Base-by-base conservation (phyloP, 352 stramenopile genomes). In the Thraustochytrium striatum region DNA sequence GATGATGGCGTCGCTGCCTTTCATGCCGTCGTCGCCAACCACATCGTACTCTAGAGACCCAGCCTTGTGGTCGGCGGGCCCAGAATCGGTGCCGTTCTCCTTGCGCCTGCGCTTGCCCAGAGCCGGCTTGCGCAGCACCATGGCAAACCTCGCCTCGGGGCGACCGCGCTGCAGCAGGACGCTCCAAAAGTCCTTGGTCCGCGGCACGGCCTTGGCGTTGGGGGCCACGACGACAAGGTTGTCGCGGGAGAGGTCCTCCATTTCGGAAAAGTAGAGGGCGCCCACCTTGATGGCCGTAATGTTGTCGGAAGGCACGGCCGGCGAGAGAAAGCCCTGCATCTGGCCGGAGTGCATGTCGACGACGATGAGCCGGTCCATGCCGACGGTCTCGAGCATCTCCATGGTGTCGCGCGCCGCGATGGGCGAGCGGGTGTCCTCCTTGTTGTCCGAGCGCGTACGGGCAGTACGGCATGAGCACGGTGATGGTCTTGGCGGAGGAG, bases 31-130 rank as follows among this genome's bases (percentile, higher is more conserved):
- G 57, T 96, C 96, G 81, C 97, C 95, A 44, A 96, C 96, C 32
- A 99, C 95, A 16, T 99, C 88, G 85, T 99, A 94, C 95, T 99
- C 99, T 69, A 90, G 88, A 85, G 98, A 93, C 59, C 98, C 97
- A 83, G 96, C 90, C 82, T 95, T 95, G 62, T 93, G 92, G 32
- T 82, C 52, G 5, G 57, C 52, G 13, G 62, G 44, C 19, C 43
- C 21, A 2, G 13, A 13, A 8, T 62, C 59, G 19, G 36, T 69
- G 25, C 28, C 36, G n/a, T 50, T 30, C 65, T 58, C 0, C 50
- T 75, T 75, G 65, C 65, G 65, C 44, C 68, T 38, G 8, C 36
- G 21, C 38, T 75, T 72, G 98, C 89, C 2, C 96, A 94, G 85
- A 98, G 93, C 32, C n/a, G 65, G 65, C 52, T 75, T 58, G 44